Evolutionary conservation across 1,284 basidiomycete genomes (phyloP).

Genomic region (Marasmius sp.): DNA sequence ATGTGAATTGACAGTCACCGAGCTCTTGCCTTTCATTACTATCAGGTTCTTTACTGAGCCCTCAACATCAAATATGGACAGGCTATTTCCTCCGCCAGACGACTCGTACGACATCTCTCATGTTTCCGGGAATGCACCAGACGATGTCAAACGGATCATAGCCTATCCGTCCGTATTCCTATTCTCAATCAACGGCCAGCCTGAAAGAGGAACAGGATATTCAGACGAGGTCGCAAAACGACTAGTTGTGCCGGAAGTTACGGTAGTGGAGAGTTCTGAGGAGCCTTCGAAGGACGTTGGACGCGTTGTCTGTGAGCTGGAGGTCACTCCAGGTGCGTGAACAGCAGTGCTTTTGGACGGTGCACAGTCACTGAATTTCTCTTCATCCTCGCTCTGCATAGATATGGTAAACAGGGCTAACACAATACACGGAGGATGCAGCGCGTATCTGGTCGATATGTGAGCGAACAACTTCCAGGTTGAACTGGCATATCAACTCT

Average conservation of each 20-base stretch:
- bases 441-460: conserved; percentile 47
- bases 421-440: conserved; percentile 45
- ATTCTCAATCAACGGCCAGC: neutral
- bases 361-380: neutral
- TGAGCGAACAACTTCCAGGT: conserved; percentile 21
- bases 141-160: conserved; percentile 2
- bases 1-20: too few species aligned
- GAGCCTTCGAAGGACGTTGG: conserved; percentile 38
- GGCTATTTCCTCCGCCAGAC: neutral
- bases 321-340: conserved; percentile 41
- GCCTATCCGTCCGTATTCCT: neutral
- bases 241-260: conserved; percentile 37
- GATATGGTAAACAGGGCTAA: conserved; percentile 49
- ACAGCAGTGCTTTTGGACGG: neutral
- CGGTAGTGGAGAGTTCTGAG: conserved; percentile 35
- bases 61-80: neutral
- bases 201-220: conserved; percentile 1
- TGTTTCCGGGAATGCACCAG: conserved; percentile 5
- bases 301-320: conserved; percentile 38
- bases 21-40: neutral
- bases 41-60: neutral
- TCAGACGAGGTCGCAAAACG: conserved; percentile 4
- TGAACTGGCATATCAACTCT: neutral
- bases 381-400: conserved; percentile 16
- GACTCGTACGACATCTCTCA: conserved; percentile 1